A percentile compares a stretch with the other conserved stretches of the same genome.
Conservation (phyloP, 2,329 filamentous ascomycete species). For the Neopestalotiopsis sp. region DNA sequence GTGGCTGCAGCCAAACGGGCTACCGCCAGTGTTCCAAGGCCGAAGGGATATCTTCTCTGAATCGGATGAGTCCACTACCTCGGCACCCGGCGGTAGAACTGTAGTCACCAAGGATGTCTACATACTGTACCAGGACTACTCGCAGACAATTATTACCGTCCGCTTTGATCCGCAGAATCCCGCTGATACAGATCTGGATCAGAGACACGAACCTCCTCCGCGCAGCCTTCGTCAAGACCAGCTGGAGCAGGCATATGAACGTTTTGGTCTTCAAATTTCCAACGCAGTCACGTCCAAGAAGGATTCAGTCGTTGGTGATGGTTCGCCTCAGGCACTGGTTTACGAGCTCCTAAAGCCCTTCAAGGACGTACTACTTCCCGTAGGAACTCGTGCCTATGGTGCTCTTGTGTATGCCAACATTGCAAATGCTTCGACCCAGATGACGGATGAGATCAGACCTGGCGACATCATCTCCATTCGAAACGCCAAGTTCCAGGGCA, state of each 20-base stretch:
- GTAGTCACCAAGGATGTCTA: slow-evolving; percentile 80
- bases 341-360: slow-evolving; percentile 78
- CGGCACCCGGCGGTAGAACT: slow-evolving; percentile 72
- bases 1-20: slow-evolving; percentile 83
- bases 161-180: slow-evolving; percentile 79
- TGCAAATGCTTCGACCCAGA: slow-evolving; percentile 88
- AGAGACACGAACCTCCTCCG: slow-evolving; percentile 86
- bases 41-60: slow-evolving; percentile 85
- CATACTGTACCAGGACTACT: slow-evolving; percentile 94
- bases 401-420: slow-evolving; percentile 94
- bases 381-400: slow-evolving; percentile 89
- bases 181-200: slow-evolving; percentile 75
- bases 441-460: slow-evolving; percentile 89
- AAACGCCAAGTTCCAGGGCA: slow-evolving; percentile 93
- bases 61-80: slow-evolving; percentile 75
- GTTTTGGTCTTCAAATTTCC: slow-evolving; percentile 79
- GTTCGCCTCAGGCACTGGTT: slow-evolving; percentile 78
- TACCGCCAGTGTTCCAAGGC: slow-evolving; percentile 82
- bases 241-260: slow-evolving; percentile 82
- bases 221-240: slow-evolving; percentile 86
- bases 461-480: slow-evolving; percentile 93
- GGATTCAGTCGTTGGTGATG: slow-evolving; percentile 82
- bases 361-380: slow-evolving; percentile 75
- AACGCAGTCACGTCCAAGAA: slow-evolving; percentile 74
- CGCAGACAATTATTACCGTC: slow-evolving; percentile 85